Base-by-base conservation (phyloP, 2,329 filamentous ascomycete species). In the Fusarium subtropicale region DNA sequence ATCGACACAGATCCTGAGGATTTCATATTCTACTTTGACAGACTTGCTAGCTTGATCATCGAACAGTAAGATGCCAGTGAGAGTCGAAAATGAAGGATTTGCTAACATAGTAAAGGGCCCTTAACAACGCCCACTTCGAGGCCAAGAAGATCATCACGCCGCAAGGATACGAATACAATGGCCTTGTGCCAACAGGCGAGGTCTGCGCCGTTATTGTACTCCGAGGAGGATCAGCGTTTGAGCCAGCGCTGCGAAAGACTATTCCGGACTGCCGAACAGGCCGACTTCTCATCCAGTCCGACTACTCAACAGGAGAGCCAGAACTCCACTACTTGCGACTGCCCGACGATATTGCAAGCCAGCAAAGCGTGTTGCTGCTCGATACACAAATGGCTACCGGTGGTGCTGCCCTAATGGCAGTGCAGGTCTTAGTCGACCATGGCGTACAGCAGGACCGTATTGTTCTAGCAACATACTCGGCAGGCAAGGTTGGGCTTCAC, bases 1-100 rank as follows among this genome's bases (percentile, higher is more conserved):
- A 91, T 92, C 20, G 86, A 90, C 48, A 95, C 93, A 0, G 84
- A 87, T 9, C 87, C 92, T 42, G 95, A 97, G 76, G 94, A 98
- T 73, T 98, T 97, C 77, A 93, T 97, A 66, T 98, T 98, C 80
- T 98, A 98, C 80, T 97, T 98, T 79, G 94, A 99, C 79, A 88
- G 96, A 38, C 84, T 98, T 38, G 89, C 92, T 3, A 89, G 92
- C n/a, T 84, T 97, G 54, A 84, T 98, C 28, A 88, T 98, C 47
- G 95, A 98, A 79, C 83, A 89, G 87, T 90, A 79, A 65, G 64
- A 86, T 3, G 36, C 7, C 6, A 11, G 33, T 30, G 39, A 18
- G 12, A 22, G 18, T 9, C n/a, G 4, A 12, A 16, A 33, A 7
- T 7, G n/a, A 22, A 7, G 30, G 45, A 20, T 30, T 36, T 4